Evolutionary conservation across 2,329 filamentous ascomycete genomes (phyloP).

Genomic region (Talaromyces sp.): DNA sequence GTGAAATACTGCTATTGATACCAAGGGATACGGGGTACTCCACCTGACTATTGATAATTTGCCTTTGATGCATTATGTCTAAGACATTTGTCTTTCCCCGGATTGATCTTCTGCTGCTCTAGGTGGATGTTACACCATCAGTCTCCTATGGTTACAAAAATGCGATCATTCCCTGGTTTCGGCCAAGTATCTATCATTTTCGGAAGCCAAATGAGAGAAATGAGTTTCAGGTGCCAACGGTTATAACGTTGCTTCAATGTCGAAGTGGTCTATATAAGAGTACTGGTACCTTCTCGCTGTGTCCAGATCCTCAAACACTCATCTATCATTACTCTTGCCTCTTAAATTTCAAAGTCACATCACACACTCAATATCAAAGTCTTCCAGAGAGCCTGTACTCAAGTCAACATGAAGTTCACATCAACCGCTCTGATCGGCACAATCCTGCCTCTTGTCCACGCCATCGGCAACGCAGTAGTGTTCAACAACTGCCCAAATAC

Average conservation of each 20-base stretch:
- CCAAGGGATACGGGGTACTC: background rate
- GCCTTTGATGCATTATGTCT: background rate
- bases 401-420: slow-evolving; percentile 11
- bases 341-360: background rate
- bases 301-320: too few species aligned
- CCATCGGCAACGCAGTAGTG: slow-evolving; percentile 30
- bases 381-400: background rate
- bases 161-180: background rate
- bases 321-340: background rate
- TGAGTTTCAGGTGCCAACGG: background rate
- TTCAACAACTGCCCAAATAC: slow-evolving; percentile 28
- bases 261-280: background rate
- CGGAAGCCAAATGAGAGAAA: background rate
- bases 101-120: background rate
- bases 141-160: slow-evolving; percentile 9
- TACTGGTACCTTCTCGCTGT: too few species aligned
- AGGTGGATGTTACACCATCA: background rate
- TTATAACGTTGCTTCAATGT: background rate
- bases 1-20: background rate
- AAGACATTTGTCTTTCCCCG: background rate
- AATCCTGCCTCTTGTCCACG: slow-evolving; percentile 15
- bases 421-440: slow-evolving; percentile 10
- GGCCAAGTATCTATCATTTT: background rate
- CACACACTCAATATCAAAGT: background rate
- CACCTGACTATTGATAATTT: background rate